These are phyloP conservation scores for Blastobotrys americana DNA, from an alignment of 805 yeast genomes.

Conservation along the genomic window DNA sequence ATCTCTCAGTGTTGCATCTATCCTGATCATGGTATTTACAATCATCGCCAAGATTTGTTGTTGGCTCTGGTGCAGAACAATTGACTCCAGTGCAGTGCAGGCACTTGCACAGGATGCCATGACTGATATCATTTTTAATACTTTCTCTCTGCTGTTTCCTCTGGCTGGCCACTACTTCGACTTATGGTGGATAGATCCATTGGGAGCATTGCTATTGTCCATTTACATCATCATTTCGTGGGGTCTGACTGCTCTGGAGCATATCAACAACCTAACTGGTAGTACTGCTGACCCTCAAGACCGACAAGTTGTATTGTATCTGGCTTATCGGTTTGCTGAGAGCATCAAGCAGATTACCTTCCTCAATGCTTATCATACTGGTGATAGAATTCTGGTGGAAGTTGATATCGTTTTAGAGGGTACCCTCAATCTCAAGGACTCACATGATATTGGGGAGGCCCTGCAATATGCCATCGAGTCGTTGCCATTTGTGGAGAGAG, in stretches of 20 bases:
- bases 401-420: slow-evolving; percentile 59
- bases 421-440: slow-evolving; percentile 49
- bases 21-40: slow-evolving; percentile 55
- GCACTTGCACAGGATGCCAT: slow-evolving; percentile 78
- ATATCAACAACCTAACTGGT: slow-evolving; percentile 68
- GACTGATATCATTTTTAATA: slow-evolving; percentile 69
- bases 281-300: slow-evolving; percentile 58
- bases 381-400: slow-evolving; percentile 69
- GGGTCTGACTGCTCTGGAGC: slow-evolving; percentile 60
- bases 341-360: slow-evolving; percentile 57
- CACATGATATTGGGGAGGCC: slow-evolving; percentile 77
- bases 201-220: slow-evolving; percentile 62
- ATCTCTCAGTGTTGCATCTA: slow-evolving; percentile 43
- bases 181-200: slow-evolving; percentile 67
- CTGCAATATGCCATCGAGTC: slow-evolving; percentile 75
- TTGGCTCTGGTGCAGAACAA: slow-evolving; percentile 54
- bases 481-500: slow-evolving; percentile 68
- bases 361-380: slow-evolving; percentile 68
- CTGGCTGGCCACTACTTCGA: slow-evolving; percentile 44
- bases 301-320: slow-evolving; percentile 57
- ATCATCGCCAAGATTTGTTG: slow-evolving; percentile 53
- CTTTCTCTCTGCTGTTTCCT: slow-evolving; percentile 66
- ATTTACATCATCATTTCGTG: slow-evolving; percentile 57
- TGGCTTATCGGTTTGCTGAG: slow-evolving; percentile 63
- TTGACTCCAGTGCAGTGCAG: slow-evolving; percentile 60